phyloP scores from a whole-genome alignment of 768 basidiomycete species.

The Naganishia kalamii region DNA sequence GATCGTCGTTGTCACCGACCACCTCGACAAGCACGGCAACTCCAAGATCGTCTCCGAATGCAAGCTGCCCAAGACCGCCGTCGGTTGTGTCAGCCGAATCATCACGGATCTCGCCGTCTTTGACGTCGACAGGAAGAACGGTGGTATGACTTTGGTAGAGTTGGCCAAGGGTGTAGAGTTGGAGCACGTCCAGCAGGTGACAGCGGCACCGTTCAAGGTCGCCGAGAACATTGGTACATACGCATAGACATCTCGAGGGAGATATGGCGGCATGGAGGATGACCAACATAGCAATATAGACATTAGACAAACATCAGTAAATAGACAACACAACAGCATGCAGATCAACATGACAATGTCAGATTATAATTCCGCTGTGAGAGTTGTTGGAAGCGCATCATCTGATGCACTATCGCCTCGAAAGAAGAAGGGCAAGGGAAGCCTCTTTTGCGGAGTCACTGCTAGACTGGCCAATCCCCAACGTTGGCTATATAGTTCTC shows the following conservation, averaged over 20 bases:
- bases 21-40: conserved; percentile 79
- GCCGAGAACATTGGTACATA: conserved; percentile 36
- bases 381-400: too few relatives aligned
- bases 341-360: too few relatives aligned
- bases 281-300: too few relatives aligned
- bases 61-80: conserved; percentile 78
- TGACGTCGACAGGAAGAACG: conserved; percentile 65
- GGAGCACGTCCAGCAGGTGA: conserved; percentile 79
- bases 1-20: conserved; percentile 79
- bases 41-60: conserved; percentile 82
- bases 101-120: conserved; percentile 86
- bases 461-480: too few relatives aligned
- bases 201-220: conserved; percentile 66
- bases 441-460: too few relatives aligned
- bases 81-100: conserved; percentile 77
- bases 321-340: too few relatives aligned
- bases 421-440: too few relatives aligned
- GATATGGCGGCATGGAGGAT: too few relatives aligned
- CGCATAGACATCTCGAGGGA: not conserved
- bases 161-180: conserved; percentile 76
- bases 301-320: too few relatives aligned
- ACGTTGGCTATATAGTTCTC: too few relatives aligned
- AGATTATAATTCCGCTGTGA: too few relatives aligned
- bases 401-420: too few relatives aligned
- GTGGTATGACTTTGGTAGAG: conserved; percentile 69